phyloP scores from a whole-genome alignment of 805 yeast genomes.

The Starmerella bombi region DNA sequence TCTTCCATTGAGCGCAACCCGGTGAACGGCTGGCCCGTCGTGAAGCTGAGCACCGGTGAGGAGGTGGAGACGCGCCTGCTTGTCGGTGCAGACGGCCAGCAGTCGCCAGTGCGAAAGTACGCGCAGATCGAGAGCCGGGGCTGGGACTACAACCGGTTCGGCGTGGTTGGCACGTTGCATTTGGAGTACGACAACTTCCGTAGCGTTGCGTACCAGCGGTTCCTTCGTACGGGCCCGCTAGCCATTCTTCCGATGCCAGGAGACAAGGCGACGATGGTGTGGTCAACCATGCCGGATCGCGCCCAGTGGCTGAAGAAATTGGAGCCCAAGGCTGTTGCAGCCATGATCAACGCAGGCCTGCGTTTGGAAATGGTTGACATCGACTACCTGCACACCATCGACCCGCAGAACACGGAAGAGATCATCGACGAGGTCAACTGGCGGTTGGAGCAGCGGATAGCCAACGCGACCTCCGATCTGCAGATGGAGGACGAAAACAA shows the following conservation, averaged over 20 bases:
- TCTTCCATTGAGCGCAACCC: slow-evolving; percentile 15
- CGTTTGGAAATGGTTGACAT: slow-evolving; percentile 67
- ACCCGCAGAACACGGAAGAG: slow-evolving; percentile 28
- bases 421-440: slow-evolving; percentile 58
- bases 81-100: slow-evolving; percentile 92
- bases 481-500: slow-evolving; percentile 48
- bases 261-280: slow-evolving; percentile 78
- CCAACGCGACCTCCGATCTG: slow-evolving; percentile 33
- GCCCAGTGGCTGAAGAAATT: slow-evolving; percentile 49
- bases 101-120: slow-evolving; percentile 77
- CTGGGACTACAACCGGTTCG: slow-evolving; percentile 79
- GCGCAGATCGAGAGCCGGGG: slow-evolving; percentile 79
- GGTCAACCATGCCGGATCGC: slow-evolving; percentile 75
- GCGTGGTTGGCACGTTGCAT: slow-evolving; percentile 82
- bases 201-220: slow-evolving; percentile 83
- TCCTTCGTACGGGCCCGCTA: slow-evolving; percentile 80
- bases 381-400: slow-evolving; percentile 45
- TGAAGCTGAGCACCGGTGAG: slow-evolving; percentile 54
- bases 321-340: slow-evolving; percentile 49
- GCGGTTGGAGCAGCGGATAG: slow-evolving; percentile 39
- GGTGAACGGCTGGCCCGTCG: slow-evolving; percentile 50
- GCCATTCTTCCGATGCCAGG: slow-evolving; percentile 84
- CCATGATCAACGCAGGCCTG: slow-evolving; percentile 74
- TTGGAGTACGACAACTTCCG: slow-evolving; percentile 59
- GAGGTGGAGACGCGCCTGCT: slow-evolving; percentile 54